Evolutionary conservation across 2,329 filamentous ascomycete species (phyloP).

Genomic region (Aspergillus tamarii): DNA sequence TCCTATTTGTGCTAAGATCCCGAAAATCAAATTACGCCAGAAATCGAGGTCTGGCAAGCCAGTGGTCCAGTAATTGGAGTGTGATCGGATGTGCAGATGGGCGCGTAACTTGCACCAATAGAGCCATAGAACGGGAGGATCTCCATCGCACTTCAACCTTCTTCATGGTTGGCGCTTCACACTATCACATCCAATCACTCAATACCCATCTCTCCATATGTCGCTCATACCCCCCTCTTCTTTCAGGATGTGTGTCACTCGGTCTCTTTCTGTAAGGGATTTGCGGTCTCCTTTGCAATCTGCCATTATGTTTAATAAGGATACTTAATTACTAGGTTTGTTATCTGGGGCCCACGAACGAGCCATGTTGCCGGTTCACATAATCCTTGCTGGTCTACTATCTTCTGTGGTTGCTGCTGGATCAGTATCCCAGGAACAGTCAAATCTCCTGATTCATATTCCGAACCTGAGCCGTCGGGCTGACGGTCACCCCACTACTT

Average conservation of each 20-base stretch:
- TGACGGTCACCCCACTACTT: slow-evolving; percentile 16
- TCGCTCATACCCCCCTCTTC: slow-evolving; percentile 24
- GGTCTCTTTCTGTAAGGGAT: slow-evolving; percentile 29
- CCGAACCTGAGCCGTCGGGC: slow-evolving; percentile 13
- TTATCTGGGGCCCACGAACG: slow-evolving; percentile 11
- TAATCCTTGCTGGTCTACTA: slow-evolving; percentile 14
- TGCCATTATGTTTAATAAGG: slow-evolving; percentile 19
- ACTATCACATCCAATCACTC: slow-evolving; percentile 32
- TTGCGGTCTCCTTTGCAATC: slow-evolving; percentile 30
- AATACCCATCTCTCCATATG: slow-evolving; percentile 21
- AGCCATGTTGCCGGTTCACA: slow-evolving; percentile 19
- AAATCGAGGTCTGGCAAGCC: not conserved
- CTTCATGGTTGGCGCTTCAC: slow-evolving; percentile 23
- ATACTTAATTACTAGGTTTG: slow-evolving; percentile 24
- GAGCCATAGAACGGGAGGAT: slow-evolving; percentile 15
- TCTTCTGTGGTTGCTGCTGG: slow-evolving; percentile 19
- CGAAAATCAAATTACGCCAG: not conserved
- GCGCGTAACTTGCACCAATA: slow-evolving; percentile 35
- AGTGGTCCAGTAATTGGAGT: not conserved
- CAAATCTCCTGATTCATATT: slow-evolving; percentile 9
- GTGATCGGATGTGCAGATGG: slow-evolving; percentile 23
- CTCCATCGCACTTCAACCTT: slow-evolving; percentile 10
- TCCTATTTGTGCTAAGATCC: not conserved
- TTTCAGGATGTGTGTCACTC: slow-evolving; percentile 24
- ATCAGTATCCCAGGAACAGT: slow-evolving; percentile 17